These are phyloP conservation scores for Plasmodium inui DNA, from an alignment of 169 alveolate species.

Conservation along the genomic window DNA sequence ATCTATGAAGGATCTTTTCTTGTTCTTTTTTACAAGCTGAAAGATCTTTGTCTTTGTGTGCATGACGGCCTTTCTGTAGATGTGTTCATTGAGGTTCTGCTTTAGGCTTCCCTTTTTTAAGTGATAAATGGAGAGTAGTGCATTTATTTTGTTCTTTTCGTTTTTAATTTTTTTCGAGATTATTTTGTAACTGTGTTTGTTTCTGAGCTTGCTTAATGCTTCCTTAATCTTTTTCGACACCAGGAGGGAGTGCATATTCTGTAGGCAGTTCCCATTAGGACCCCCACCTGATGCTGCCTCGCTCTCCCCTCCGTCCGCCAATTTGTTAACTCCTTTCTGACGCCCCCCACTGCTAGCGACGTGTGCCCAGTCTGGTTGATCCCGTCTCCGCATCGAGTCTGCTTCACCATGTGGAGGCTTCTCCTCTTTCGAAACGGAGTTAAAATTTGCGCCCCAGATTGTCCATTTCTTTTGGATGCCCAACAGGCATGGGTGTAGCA, in stretches of 20 bases:
- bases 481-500: not conserved
- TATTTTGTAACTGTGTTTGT: slow-evolving; percentile 42
- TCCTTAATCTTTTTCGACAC: slow-evolving; percentile 52
- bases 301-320: not conserved
- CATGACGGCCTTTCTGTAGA: slow-evolving; percentile 51
- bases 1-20: slow-evolving; percentile 31
- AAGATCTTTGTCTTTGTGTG: slow-evolving; percentile 35
- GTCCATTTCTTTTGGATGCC: not conserved
- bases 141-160: slow-evolving; percentile 41
- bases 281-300: not conserved
- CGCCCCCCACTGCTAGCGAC: not conserved
- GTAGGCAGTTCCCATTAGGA: slow-evolving; percentile 11
- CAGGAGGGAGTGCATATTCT: slow-evolving; percentile 43
- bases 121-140: slow-evolving; percentile 30
- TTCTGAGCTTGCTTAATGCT: slow-evolving; percentile 13
- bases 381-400: not conserved
- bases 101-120: slow-evolving; percentile 20
- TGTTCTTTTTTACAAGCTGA: slow-evolving; percentile 31
- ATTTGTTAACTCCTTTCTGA: not conserved
- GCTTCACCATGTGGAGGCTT: not conserved
- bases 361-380: not conserved
- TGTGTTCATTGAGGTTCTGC: slow-evolving; percentile 17
- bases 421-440: not conserved
- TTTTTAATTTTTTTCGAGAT: slow-evolving; percentile 40
- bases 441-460: not conserved